phyloP scores from a whole-genome alignment of 2,329 filamentous ascomycete genomes.

The Hypoxylon sp. region DNA sequence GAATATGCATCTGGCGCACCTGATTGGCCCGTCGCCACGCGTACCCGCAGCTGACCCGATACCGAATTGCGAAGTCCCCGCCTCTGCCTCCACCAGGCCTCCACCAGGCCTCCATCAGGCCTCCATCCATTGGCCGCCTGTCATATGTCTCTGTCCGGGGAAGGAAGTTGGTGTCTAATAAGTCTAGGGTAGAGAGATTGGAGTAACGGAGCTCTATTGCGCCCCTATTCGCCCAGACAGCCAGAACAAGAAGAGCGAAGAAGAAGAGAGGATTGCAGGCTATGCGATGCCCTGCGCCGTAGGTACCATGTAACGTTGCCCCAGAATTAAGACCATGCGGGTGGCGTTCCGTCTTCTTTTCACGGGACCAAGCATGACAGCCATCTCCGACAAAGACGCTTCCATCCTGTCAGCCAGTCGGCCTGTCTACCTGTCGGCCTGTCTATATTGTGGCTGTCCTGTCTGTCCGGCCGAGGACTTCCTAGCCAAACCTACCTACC shows the following conservation, averaged over 20 bases:
- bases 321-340: slow-evolving; percentile 3
- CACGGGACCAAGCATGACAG: slow-evolving; percentile 2
- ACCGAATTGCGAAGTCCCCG: slow-evolving; percentile 27
- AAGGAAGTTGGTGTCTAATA: slow-evolving; percentile 27
- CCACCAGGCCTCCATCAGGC: too few species aligned
- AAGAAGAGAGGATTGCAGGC: background rate
- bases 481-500: background rate
- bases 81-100: too few species aligned
- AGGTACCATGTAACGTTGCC: slow-evolving; percentile 47
- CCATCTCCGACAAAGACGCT: background rate
- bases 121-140: slow-evolving; percentile 32
- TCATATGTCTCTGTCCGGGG: slow-evolving; percentile 29
- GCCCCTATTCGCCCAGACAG: slow-evolving; percentile 17
- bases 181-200: background rate
- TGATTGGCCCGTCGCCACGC: slow-evolving; percentile 34
- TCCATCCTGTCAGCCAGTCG: too few species aligned
- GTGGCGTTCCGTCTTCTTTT: slow-evolving; percentile 2
- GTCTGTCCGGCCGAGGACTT: background rate
- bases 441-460: too few species aligned
- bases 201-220: background rate
- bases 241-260: too few species aligned
- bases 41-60: slow-evolving; percentile 2
- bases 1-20: slow-evolving; percentile 32
- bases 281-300: background rate
- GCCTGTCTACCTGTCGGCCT: too few species aligned